Base-by-base conservation (phyloP, 805 yeast species). In the Nakazawaea populi region DNA sequence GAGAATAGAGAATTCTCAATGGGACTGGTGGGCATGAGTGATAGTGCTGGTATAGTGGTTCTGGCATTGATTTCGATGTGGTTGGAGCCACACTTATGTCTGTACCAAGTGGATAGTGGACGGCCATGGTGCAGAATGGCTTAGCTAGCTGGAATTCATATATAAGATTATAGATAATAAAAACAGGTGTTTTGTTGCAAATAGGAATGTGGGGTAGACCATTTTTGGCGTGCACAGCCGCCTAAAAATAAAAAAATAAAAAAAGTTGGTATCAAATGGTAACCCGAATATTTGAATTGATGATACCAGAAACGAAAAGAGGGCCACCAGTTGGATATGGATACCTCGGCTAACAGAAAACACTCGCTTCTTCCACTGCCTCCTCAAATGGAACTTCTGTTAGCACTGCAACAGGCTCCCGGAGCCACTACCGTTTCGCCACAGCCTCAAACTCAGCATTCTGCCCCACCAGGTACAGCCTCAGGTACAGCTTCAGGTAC, bases 11-110 rank as follows among this genome's bases (percentile, higher is more conserved):
- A 88, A 68, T 85, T 89, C 65, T 81, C 90, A 0, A 73, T 89
- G 71, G 96, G 96, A 3, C 79, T 91, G 4, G 92, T 87, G 1
- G 87, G 94, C 0, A 78, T 89, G 52, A 85, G 95, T 52, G 96
- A 89, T 60, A 83, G 91, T 1, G 79, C 84, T 10, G 99, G 99
- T 0, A 80, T 91, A 11, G 86, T 89, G 6, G 27, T 87, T 0
- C 95, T 97, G 4, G 97, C 96, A 0, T 60, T 82, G 9, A 63
- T 89, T 3, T 89, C 90, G 18, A 69, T 87, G 69, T 75, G 82
- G 75, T 65, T 91, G 8, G 98, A 92, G 60, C 83, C 87, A 12
- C 58, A 69, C 1, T 70, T 92, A 18, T 92, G 99, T 62, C 60
- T 68, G 2, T 80, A 76, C 56, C 99, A 92, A 64, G 82, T 85